Evolutionary conservation across 2,329 filamentous ascomycete species (phyloP).

Genomic region (Colletotrichum phormii): DNA sequence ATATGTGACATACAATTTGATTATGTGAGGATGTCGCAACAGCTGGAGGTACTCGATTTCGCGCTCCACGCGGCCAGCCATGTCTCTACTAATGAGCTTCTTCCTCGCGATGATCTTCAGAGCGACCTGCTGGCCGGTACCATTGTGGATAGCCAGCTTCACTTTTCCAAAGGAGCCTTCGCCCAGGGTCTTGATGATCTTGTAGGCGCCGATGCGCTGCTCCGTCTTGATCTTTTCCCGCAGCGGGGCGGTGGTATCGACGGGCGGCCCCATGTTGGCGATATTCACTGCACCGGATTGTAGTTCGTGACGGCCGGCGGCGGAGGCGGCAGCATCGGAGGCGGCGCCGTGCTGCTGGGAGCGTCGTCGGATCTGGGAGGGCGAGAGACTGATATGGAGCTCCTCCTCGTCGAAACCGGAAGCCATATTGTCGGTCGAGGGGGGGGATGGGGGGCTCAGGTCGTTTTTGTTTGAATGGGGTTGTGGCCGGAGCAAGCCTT

Average conservation of each 20-base stretch:
- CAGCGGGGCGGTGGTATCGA: constrained; percentile 38
- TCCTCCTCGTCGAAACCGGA: constrained; percentile 82
- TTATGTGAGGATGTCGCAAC: constrained; percentile 96
- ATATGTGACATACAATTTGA: constrained; percentile 81
- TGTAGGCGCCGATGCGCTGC: constrained; percentile 92
- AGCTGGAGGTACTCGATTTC: constrained; percentile 99
- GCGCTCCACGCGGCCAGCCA: constrained; percentile 96
- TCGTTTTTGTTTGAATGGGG: constrained; percentile 37
- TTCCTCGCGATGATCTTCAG: constrained; percentile 98
- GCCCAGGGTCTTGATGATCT: constrained; percentile 88
- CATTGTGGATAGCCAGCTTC: constrained; percentile 92
- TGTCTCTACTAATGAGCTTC: constrained; percentile 95
- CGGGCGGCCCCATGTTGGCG: constrained; percentile 49
- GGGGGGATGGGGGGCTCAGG: constrained; percentile 17
- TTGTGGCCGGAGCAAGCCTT: constrained; percentile 36
- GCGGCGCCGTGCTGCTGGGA: constrained; percentile 36
- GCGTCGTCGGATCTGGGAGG: constrained; percentile 70
- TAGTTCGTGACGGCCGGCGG: constrained; percentile 40
- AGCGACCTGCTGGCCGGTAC: constrained; percentile 94
- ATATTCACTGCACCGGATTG: constrained; percentile 42
- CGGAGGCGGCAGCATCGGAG: constrained; percentile 28
- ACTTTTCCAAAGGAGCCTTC: constrained; percentile 99
- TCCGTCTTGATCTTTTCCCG: constrained; percentile 71
- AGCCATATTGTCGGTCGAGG: constrained; percentile 53
- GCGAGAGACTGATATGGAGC: constrained; percentile 74